Base-by-base conservation (phyloP, 768 basidiomycete genomes). In the Nidula microcarpa region DNA sequence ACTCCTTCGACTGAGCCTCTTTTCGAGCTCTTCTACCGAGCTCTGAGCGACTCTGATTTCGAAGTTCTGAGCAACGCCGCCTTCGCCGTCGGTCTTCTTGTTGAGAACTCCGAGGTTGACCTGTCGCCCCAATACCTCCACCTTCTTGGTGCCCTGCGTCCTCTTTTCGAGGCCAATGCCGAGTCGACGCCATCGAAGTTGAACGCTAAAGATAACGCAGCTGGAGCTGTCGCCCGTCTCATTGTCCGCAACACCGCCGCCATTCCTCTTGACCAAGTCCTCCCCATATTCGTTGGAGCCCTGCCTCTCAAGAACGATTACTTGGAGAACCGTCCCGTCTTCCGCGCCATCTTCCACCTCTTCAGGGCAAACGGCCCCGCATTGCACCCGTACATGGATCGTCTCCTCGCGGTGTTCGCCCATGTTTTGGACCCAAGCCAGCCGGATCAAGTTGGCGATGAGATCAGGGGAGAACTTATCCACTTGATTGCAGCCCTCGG, bases 11-110 rank as follows among this genome's bases (percentile, higher is more conserved):
- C 96, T 1, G 79, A 87, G 59, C 79, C 82, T 13, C 78, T 99
- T 32, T 78, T 94, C 49, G 85, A 91, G 53, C 80, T 98, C 52
- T 89, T 97, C 74, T 87, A 87, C 69, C 79, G 77, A 51, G 93
- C 91, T 7, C 82, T 99, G 11, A 68, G 79, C 54, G 96, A 98
- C 65, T 70, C 76, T 1, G 96, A 98, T 41, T 73, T 86, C n/a
- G 96, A 98, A 70, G 95, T 98, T 7, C 85, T 91, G 61, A 94
- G 92, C 71, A 98, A 98, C 62, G 94, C 94, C 16, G 94, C 94
- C 13, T 99, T 97, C 67, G 96, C 95, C 34, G 78, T 85, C 34
- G 96, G 97, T 54, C 85, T 96, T 41, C 82, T 99, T 52, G 82
- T 98, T 57, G 91, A 95, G 72, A 83, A 94, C 73, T 86, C 91